Conservation (phyloP, 257 asterid species). For the Handroanthus guayacan region DNA sequence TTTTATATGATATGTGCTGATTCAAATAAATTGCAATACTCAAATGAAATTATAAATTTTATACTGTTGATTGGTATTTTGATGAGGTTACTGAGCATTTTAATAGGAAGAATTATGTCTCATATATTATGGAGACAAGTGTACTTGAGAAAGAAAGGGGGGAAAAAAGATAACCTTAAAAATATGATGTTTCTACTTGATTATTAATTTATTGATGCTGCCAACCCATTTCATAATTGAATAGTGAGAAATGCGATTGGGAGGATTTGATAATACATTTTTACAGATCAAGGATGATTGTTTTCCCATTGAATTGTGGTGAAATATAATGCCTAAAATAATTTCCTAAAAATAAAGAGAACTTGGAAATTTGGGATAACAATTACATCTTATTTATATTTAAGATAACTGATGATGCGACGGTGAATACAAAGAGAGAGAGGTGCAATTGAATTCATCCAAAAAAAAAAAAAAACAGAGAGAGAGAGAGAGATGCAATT, state of each 20-base stretch:
- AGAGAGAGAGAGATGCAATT: too few relatives aligned
- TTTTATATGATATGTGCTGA: slow-evolving; percentile 9
- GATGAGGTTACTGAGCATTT: slow-evolving; percentile 7
- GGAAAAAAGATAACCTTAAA: not conserved
- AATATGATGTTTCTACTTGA: not conserved
- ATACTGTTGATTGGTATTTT: slow-evolving; percentile 10
- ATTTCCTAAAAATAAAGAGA: not conserved
- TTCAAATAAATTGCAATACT: slow-evolving; percentile 3
- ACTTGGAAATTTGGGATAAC: not conserved
- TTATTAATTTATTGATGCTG: not conserved
- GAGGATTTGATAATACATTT: not conserved
- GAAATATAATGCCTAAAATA: not conserved
- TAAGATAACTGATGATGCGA: not conserved
- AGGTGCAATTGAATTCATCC: not conserved
- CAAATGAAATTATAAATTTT: not conserved
- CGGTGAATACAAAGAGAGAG: too few relatives aligned
- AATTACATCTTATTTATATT: not conserved
- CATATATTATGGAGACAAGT: not conserved
- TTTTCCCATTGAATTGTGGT: not conserved
- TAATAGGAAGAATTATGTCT: not conserved
- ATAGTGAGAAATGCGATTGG: slow-evolving; percentile 9
- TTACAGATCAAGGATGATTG: not conserved
- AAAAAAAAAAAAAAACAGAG: too few relatives aligned
- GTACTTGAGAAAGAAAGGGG: not conserved
- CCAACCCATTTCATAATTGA: not conserved